Evolutionary conservation across 73 alveolate genomes (phyloP), one percentile per base, ranked within the genome.

Genomic region (Blepharisma stoltei): DNA sequence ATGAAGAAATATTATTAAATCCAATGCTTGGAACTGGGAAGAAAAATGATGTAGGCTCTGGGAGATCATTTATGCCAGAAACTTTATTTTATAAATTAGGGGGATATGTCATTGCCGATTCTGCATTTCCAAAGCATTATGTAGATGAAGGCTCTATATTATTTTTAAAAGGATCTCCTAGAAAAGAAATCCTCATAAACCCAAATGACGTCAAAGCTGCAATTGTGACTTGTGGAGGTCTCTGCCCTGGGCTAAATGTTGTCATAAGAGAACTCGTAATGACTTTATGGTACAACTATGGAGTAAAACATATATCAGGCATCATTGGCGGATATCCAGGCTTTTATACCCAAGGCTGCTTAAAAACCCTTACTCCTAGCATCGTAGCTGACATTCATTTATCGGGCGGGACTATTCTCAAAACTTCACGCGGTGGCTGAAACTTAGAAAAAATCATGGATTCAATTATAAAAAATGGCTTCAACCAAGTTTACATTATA

Each of bases 261-360:
- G 95, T 93, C 27, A 93, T 93, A 44, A 91, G 98, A 79, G 97
- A 93, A 81, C 78, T 93, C 48, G 95, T 90, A 27, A 83, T 81
- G 87, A 81, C 93, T 54, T 82, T 93, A 14, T 75, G 73, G 71
- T 80, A 85, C 81, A 89, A 91, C 83, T 93, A 93, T 83, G 88
- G 86, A 76, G 54, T 6, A 2, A 8, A 54, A 4, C 96, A 90
- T 48, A 89, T 95, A 8, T 95, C 85, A 83, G 99, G 99, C 53
- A 81, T 95, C 20, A 86, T 87, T 76, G 93, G 95, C 90, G 99
- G 99, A 21, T 95, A 91, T 78, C 81, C 81, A 78, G 99, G 99
- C 6, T 95, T 95, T 91, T 95, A 92, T 70, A 82, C 90, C 46
- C 54, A 82, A 67, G 90, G 90, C 76, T 79, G 38, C n/a, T 11